Evolutionary conservation across 1,284 basidiomycete genomes (phyloP).

Genomic region (Apiotrichum akiyoshidainum): DNA sequence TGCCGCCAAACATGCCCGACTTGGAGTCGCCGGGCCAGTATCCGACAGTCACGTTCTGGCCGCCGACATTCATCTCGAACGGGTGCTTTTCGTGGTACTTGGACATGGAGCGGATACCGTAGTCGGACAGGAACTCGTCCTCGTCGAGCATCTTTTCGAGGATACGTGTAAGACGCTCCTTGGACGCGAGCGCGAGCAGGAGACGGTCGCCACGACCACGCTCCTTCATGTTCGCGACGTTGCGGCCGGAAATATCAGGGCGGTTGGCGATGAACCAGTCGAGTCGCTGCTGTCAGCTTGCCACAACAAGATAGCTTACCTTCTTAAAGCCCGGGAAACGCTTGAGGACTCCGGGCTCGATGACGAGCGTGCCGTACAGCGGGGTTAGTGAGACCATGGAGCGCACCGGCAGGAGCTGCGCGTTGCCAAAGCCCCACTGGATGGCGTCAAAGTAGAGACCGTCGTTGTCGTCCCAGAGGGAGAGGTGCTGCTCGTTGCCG

Average conservation of each 20-base stretch:
- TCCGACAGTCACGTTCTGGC: conserved; percentile 82
- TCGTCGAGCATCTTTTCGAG: conserved; percentile 96
- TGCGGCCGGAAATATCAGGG: conserved; percentile 77
- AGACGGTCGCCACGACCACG: conserved; percentile 80
- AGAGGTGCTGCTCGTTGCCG: conserved; percentile 69
- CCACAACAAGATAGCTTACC: conserved; percentile 52
- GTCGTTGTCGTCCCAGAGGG: conserved; percentile 92
- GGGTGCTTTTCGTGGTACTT: conserved; percentile 87
- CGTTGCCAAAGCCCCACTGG: conserved; percentile 75
- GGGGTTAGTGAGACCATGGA: conserved; percentile 94
- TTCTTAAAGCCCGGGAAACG: conserved; percentile 97
- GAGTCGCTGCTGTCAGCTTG: conserved; percentile 58
- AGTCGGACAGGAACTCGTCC: conserved; percentile 89
- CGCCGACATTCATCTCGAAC: conserved; percentile 91
- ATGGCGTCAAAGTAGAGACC: conserved; percentile 99
- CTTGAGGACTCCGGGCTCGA: conserved; percentile 84
- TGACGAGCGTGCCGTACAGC: conserved; percentile 86
- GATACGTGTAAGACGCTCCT: conserved; percentile 82
- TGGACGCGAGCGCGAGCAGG: conserved; percentile 83
- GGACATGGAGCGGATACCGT: conserved; percentile 92
- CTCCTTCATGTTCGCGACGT: conserved; percentile 91
- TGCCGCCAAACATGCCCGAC: conserved; percentile 91
- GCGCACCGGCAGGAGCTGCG: conserved; percentile 84
- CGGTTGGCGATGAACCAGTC: conserved; percentile 97
- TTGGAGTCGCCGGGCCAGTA: conserved; percentile 98